Percentiles rank a stretch among this genome's conserved stretches.
Evolutionary conservation across 2,329 filamentous ascomycete genomes (phyloP).

Genomic region (Arthroderma sp.): DNA sequence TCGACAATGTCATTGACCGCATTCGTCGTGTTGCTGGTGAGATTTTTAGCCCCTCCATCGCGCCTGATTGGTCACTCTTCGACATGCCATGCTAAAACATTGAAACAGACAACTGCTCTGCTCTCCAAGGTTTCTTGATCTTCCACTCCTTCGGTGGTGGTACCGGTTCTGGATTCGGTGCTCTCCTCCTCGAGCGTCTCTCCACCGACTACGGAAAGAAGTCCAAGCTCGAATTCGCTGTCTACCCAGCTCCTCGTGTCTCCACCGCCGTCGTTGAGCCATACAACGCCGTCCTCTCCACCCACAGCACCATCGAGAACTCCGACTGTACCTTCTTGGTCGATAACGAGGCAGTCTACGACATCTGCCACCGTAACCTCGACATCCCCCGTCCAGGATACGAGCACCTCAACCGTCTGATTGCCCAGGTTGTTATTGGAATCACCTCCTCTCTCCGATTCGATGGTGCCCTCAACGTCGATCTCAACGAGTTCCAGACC

Average conservation of each 20-base stretch:
- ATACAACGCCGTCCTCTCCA: constrained; percentile 99
- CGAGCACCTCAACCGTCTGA: constrained; percentile 97
- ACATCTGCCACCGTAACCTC: constrained; percentile 96
- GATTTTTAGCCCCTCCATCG: constrained; percentile 13
- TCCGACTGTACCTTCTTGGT: constrained; percentile 99
- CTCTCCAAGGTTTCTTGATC: constrained; percentile 62
- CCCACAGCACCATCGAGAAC: constrained; percentile 98
- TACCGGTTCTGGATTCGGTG: constrained; percentile 97
- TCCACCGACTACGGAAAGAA: constrained; percentile 99
- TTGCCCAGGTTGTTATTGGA: constrained; percentile 96
- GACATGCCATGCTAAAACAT: not conserved
- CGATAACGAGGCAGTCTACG: constrained; percentile 99
- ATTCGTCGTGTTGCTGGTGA: constrained; percentile 52
- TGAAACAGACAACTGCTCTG: constrained; percentile 54
- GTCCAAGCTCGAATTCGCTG: constrained; percentile 99
- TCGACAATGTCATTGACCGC: constrained; percentile 52
- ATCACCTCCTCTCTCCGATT: constrained; percentile 98
- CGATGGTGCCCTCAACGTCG: constrained; percentile 96
- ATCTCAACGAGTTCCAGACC: constrained; percentile 99
- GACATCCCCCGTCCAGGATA: constrained; percentile 95
- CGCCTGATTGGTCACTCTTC: not conserved
- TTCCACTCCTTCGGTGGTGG: constrained; percentile 99
- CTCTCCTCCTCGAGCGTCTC: constrained; percentile 95
- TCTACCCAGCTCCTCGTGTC: constrained; percentile 95
- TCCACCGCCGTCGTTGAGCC: constrained; percentile 97